Percentiles rank a stretch among this genome's conserved stretches.
Evolutionary conservation across 805 yeast species (phyloP).

Genomic region (Teunomyces kruisii): DNA sequence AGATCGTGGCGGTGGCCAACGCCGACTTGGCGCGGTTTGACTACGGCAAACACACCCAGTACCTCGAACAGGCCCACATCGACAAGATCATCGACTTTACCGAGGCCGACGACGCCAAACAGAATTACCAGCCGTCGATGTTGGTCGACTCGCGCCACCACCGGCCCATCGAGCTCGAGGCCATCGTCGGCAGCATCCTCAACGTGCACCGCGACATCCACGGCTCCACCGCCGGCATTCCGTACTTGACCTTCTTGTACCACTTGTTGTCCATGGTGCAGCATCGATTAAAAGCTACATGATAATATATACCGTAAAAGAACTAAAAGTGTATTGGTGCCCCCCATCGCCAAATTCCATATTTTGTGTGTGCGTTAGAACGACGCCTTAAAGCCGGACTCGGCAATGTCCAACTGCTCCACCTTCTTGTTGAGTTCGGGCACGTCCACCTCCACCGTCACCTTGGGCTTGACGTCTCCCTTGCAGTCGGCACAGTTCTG

Average conservation of each 20-base stretch:
- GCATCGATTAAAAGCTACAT: conserved; percentile 5
- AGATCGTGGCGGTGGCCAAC: conserved; percentile 18
- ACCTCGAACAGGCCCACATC: conserved; percentile 7
- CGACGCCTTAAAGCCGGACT: not conserved
- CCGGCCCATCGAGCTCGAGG: conserved; percentile 70
- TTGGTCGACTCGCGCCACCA: conserved; percentile 63
- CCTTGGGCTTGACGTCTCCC: conserved; percentile 12
- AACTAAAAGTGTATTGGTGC: not conserved
- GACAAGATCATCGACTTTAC: conserved; percentile 15
- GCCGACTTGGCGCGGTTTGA: conserved; percentile 12
- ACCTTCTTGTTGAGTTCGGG: conserved; percentile 6
- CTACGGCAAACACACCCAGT: conserved; percentile 8
- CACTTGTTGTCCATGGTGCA: conserved; percentile 13
- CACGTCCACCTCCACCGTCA: conserved; percentile 10
- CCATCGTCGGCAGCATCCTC: conserved; percentile 58
- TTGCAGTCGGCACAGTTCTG: conserved; percentile 33
- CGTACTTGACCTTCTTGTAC: conserved; percentile 12
- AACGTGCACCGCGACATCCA: not conserved
- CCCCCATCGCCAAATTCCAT: too few relatives aligned
- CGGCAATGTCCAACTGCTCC: not conserved
- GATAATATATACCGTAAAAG: not conserved
- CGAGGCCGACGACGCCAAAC: conserved; percentile 46
- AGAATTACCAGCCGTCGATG: conserved; percentile 71
- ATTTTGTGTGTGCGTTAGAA: not conserved
- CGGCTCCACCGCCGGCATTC: conserved; percentile 8